A percentile compares a stretch with the other conserved stretches of the same genome.
Conservation (phyloP, 2,329 filamentous ascomycete genomes). For the Fusarium verticillioides region DNA sequence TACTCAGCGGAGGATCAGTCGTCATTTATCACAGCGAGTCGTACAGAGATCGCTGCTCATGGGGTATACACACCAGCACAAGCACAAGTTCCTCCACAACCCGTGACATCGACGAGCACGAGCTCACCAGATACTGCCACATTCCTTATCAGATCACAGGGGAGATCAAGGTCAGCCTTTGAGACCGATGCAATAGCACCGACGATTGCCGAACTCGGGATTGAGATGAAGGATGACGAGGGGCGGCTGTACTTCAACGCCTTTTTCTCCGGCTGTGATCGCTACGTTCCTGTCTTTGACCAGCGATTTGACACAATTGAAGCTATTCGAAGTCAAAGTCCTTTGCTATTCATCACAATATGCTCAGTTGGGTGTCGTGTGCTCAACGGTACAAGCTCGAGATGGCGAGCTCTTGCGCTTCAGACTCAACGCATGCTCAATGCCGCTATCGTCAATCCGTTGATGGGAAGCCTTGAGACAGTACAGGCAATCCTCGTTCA, state of each 20-base stretch:
- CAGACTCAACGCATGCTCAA: constrained; percentile 18
- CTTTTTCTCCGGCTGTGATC: constrained; percentile 18
- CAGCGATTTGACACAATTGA: not conserved
- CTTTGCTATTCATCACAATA: constrained; percentile 4
- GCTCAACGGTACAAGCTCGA: not conserved
- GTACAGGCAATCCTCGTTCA: constrained; percentile 10
- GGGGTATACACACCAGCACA: not conserved
- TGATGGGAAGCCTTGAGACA: constrained; percentile 6
- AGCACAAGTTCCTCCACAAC: not conserved
- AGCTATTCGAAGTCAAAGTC: not conserved
- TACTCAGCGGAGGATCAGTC: not conserved
- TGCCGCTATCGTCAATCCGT: constrained; percentile 8
- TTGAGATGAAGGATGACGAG: not conserved
- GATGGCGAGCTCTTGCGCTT: constrained; percentile 5
- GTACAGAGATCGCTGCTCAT: fast-evolving
- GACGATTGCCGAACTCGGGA: not conserved
- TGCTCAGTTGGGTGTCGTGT: constrained; percentile 20
- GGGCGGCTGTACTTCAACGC: constrained; percentile 7
- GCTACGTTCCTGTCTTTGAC: constrained; percentile 16
- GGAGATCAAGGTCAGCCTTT: not conserved
- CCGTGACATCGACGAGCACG: not conserved
- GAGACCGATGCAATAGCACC: not conserved
- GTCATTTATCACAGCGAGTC: fast-evolving
- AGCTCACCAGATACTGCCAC: not conserved
- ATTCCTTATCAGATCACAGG: not conserved